Evolutionary conservation across 257 asterid species (phyloP).

Genomic region (Knoxia roxburghii): DNA sequence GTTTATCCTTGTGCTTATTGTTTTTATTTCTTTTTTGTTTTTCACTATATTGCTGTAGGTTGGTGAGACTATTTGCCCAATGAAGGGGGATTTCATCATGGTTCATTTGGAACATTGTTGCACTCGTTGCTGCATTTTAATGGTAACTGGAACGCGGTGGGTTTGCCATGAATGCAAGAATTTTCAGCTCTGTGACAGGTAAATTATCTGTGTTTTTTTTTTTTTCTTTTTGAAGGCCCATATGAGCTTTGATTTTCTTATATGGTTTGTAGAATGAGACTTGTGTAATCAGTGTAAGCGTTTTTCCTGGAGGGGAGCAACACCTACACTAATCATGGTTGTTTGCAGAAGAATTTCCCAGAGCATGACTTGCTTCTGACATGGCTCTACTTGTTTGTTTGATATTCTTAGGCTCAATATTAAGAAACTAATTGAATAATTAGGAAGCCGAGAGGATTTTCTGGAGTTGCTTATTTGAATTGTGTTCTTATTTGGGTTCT

Average conservation of each 20-base stretch:
- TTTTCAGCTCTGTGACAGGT: constrained; percentile 88
- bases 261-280: not conserved
- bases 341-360: not conserved
- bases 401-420: not conserved
- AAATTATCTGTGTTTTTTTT: no score
- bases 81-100: constrained; percentile 99
- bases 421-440: not conserved
- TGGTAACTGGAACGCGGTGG: constrained; percentile 91
- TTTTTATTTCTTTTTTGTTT: constrained; percentile 9
- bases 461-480: not conserved
- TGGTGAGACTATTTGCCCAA: constrained; percentile 86
- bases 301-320: no score
- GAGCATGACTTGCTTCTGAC: not conserved
- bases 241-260: constrained; percentile 10
- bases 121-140: constrained; percentile 79
- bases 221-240: no score
- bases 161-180: constrained; percentile 79
- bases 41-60: constrained; percentile 69
- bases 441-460: not conserved
- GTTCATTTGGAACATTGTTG: constrained; percentile 93
- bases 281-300: no score
- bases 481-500: no score
- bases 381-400: not conserved
- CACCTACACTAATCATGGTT: no score
- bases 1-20: constrained; percentile 14